Evolutionary conservation across 73 alveolate genomes (phyloP).

Genomic region (Paramecium pentaurelia): DNA sequence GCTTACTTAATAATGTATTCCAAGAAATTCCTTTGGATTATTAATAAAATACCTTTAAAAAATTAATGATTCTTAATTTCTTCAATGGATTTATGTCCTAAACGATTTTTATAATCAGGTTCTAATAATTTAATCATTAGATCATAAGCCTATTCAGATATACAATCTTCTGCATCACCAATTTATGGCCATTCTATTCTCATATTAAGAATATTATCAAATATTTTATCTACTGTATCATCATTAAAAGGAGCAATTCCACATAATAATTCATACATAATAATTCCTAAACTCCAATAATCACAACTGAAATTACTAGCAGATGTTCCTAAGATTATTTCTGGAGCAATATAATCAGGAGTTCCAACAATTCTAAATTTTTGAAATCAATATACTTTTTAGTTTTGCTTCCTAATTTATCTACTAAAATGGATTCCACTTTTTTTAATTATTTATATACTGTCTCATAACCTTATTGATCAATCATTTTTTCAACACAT

Average conservation of each 20-base stretch:
- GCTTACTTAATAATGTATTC: conserved; percentile 34
- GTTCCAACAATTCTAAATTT: conserved; percentile 58
- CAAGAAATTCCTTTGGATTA: conserved; percentile 8
- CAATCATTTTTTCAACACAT: conserved; percentile 14
- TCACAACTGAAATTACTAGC: conserved; percentile 39
- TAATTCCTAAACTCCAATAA: conserved; percentile 66
- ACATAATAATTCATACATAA: conserved; percentile 54
- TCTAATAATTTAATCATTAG: conserved; percentile 58
- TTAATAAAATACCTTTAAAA: conserved; percentile 7
- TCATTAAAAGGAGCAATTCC: conserved; percentile 79
- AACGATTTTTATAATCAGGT: conserved; percentile 62
- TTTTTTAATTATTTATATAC: not conserved
- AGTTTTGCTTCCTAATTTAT: not conserved
- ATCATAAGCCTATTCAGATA: conserved; percentile 46
- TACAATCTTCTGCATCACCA: conserved; percentile 58
- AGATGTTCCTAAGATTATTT: conserved; percentile 48
- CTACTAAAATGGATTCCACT: conserved; percentile 16
- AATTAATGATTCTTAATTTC: conserved; percentile 51
- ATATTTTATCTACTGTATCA: conserved; percentile 60
- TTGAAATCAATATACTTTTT: not conserved
- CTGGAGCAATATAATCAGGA: conserved; percentile 68
- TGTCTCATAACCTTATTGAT: not conserved
- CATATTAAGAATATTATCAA: conserved; percentile 43
- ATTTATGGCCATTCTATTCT: conserved; percentile 54
- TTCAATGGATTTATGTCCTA: conserved; percentile 56